These are phyloP conservation scores for Cichorium intybus DNA, from an alignment of 140 eudicot species.

Conservation along the genomic window DNA sequence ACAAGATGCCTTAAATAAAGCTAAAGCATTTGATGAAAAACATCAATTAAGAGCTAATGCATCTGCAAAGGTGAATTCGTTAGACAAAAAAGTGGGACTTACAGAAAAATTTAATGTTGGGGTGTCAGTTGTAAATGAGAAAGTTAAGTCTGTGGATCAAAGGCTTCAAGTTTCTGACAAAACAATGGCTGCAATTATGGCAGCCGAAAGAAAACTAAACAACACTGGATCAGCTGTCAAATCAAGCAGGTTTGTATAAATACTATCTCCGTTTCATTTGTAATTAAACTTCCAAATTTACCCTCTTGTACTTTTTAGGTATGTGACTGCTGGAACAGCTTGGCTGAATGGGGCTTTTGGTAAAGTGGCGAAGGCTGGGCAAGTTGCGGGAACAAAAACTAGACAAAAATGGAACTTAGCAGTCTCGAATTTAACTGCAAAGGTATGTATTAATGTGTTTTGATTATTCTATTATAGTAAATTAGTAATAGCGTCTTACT, in stretches of 20 bases:
- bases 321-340: conserved; percentile 92
- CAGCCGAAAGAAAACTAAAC: conserved; percentile 85
- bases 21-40: conserved; percentile 92
- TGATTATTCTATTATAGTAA: too few relatives aligned
- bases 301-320: conserved; percentile 40
- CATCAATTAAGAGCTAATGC: conserved; percentile 85
- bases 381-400: conserved; percentile 92
- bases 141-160: conserved; percentile 91
- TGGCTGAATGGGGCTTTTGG: conserved; percentile 96
- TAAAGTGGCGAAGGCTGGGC: conserved; percentile 95
- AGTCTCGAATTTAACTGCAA: conserved; percentile 78
- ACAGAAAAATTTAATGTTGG: conserved; percentile 81
- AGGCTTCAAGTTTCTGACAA: conserved; percentile 92
- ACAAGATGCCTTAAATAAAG: conserved; percentile 92
- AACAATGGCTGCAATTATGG: conserved; percentile 93
- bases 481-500: too few relatives aligned
- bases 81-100: conserved; percentile 74
- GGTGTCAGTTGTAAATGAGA: conserved; percentile 82
- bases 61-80: conserved; percentile 71
- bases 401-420: conserved; percentile 85
- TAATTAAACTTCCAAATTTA: background rate
- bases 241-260: conserved; percentile 66
- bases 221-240: conserved; percentile 95
- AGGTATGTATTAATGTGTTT: conserved; percentile 40
- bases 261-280: background rate